Evolutionary conservation across 176 grass and related monocot genomes (phyloP), one percentile per base, ranked within the genome.

Genomic region (Tuctoria greenei): DNA sequence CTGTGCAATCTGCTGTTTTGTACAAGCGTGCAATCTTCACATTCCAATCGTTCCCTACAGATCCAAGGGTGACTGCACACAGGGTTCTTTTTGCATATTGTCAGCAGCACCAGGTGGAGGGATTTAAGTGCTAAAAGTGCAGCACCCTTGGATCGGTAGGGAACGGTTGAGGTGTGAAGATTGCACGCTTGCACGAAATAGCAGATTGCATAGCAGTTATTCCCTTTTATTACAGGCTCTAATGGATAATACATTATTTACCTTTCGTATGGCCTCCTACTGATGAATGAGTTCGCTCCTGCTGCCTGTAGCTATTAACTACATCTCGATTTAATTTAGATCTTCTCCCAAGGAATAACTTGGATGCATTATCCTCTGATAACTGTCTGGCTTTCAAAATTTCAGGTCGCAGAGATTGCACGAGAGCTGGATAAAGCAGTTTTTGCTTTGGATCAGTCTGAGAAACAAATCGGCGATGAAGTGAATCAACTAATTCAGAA

Each of bases 401-500:
- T 74, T 85, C 76, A 97, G 94, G 88, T 93, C 56, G 31, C 74
- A 40, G 59, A 89, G 47, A 85, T 97, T 41, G 60, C 65, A 52
- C 34, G 67, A 46, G 83, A 89, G 67, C 78, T 93, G 64, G 81
- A 91, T 72, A 83, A 49, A 56, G 80, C 63, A 55, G 57, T 64
- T 61, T 91, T 97, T 76, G 46, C 75, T 81, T 49, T 93, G 83
- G 88, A 93, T 44, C 27, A 81, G 71, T 85, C 75, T 60, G 91
- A 97, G 73, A 89, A 87, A 71, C 81, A 85, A 83, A 61, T 71
- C 20, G 86, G 88, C 21, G 81, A 82, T 12, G 83, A 93, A 45
- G 72, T 93, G 47, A 86, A 85, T 44, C 60, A 70, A 36, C 69
- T 97, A 57, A 73, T 97, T 25, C 77, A 91, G 50, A 89, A 87